Percentiles rank a stretch among this genome's conserved stretches.
phyloP scores from a whole-genome alignment of 2,329 filamentous ascomycete species.

The Zarea fungicola region DNA sequence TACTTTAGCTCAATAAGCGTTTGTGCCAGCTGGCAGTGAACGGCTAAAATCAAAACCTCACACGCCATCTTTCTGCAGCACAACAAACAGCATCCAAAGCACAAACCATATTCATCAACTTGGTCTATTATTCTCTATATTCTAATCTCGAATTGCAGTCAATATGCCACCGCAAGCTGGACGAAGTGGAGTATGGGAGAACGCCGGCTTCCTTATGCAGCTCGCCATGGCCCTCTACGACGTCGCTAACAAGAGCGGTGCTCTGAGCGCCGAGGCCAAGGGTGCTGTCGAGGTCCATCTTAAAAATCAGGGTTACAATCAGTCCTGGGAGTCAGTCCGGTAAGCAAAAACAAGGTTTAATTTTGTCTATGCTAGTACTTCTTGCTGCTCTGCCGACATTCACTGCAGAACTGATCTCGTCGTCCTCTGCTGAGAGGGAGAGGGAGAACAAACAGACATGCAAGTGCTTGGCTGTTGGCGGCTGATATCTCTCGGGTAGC shows the following conservation, averaged over 20 bases:
- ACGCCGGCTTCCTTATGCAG: slow-evolving; percentile 28
- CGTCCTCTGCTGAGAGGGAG: no score
- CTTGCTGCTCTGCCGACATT: background rate
- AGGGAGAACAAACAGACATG: no score
- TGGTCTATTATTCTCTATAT: no score
- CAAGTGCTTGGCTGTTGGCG: background rate
- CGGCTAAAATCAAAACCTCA: no score
- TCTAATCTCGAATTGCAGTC: background rate
- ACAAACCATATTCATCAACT: no score
- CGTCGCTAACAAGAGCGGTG: slow-evolving; percentile 21
- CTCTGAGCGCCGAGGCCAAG: slow-evolving; percentile 25
- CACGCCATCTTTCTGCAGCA: no score
- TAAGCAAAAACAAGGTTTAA: no score
- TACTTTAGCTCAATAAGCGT: no score
- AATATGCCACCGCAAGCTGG: slow-evolving; percentile 7
- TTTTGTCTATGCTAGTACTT: no score
- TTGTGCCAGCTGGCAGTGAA: no score
- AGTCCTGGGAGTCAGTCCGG: slow-evolving; percentile 43
- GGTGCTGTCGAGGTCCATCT: slow-evolving; percentile 29
- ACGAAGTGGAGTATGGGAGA: slow-evolving; percentile 25
- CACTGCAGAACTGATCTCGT: no score
- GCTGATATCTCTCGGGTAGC: background rate
- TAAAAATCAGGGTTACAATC: slow-evolving; percentile 25
- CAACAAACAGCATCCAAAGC: no score
- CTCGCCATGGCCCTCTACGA: slow-evolving; percentile 29